These are phyloP conservation scores for Begonia peltatifolia DNA, from an alignment of 306 rosid species.

Conservation along the genomic window DNA sequence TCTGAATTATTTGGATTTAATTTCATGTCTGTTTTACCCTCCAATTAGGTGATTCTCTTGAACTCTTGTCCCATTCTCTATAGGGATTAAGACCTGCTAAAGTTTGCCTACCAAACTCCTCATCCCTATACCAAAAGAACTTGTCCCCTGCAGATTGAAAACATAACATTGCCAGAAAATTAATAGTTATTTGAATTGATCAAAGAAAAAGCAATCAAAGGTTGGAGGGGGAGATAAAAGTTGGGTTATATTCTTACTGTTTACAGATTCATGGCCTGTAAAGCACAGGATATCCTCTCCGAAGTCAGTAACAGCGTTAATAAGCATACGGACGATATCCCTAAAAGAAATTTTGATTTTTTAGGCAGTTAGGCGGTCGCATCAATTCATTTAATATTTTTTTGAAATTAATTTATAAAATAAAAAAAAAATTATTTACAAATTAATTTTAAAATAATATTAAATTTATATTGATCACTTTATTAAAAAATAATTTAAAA, in stretches of 20 bases:
- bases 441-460: too few relatives aligned
- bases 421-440: too few relatives aligned
- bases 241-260: conserved; percentile 4
- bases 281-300: conserved; percentile 22
- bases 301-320: conserved; percentile 12
- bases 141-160: conserved; percentile 21
- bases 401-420: too few relatives aligned
- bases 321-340: conserved; percentile 18
- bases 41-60: too few relatives aligned
- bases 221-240: neutral
- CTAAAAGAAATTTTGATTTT: conserved; percentile 7
- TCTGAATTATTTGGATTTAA: too few relatives aligned
- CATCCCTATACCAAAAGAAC: conserved; percentile 26
- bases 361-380: too few relatives aligned
- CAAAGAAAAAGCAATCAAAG: neutral
- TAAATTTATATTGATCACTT: too few relatives aligned
- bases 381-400: too few relatives aligned
- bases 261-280: conserved; percentile 20
- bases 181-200: too few relatives aligned
- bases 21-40: too few relatives aligned
- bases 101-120: conserved; percentile 36
- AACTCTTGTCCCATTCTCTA: too few relatives aligned
- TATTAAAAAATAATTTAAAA: too few relatives aligned
- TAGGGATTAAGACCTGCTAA: conserved; percentile 35
- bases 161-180: neutral